Base-by-base conservation (phyloP, 805 yeast species). In the Hanseniaspora clermontiae region DNA sequence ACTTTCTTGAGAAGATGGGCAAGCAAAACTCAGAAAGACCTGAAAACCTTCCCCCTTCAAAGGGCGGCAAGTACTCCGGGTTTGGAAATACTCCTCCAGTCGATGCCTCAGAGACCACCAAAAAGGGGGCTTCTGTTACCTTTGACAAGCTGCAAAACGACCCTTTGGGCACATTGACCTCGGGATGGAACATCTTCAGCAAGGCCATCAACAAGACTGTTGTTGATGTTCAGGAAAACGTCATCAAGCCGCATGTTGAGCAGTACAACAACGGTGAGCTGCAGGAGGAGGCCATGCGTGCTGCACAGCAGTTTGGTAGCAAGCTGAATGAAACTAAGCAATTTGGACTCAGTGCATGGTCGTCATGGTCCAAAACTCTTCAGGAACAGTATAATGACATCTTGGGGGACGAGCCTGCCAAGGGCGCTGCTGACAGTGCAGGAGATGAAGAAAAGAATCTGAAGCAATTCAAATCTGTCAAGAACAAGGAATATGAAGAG, bases 291-390 rank as follows among this genome's bases (percentile, higher is more conserved):
- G 93, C 97, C 5, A 81, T 78, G 60, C 80, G 88, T 62, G 97
- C 97, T n/a, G 87, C 95, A 78, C 83, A 87, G 58, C 97, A 93
- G 73, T 93, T 91, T 72, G 96, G 97, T 49, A 95, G 87, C 66
- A 88, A 82, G 65, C 85, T 91, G 72, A 95, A 86, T 67, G 95
- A 89, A 61, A 87, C 96, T 0, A 85, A 95, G 37, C 77, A 74
- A 59, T 81, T 80, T 61, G 87, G 95, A 31, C 81, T 80, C 55
- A 84, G 82, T 60, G 81, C 83, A n/a, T 76, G 79, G 63, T 76
- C 74, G 59, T 72, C 74, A 17, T 80, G 82, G 65, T 82, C 88
- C 2, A 75, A 66, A 61, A 67, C 69, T 61, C 60, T 68, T 29
- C 68, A 69, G 51, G 65, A 64, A 17, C 70, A 74, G 65, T 65